Evolutionary conservation across 2,329 filamentous ascomycete genomes (phyloP).

Genomic region (Juglanconis sp.): DNA sequence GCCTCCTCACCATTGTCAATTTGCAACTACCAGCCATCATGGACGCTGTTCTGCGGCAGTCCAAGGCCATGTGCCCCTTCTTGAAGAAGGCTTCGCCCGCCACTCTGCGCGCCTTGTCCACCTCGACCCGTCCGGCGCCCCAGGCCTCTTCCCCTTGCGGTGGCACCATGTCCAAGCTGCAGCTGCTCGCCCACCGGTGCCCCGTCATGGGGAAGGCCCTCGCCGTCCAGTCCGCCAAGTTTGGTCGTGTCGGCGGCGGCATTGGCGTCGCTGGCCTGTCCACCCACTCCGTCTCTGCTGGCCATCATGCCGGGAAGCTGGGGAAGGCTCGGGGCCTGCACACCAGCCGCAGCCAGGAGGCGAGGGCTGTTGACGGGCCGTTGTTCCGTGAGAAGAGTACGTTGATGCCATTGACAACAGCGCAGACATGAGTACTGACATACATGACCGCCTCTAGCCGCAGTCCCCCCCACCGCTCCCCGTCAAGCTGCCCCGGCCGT

Average conservation of each 20-base stretch:
- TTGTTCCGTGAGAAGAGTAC: constrained; percentile 52
- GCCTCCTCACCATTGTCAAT: neutral
- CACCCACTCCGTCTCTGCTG: constrained; percentile 24
- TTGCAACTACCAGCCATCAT: constrained; percentile 47
- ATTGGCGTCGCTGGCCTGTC: constrained; percentile 48
- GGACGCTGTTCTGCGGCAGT: constrained; percentile 94
- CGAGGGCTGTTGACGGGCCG: constrained; percentile 67
- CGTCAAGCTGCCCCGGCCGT: constrained; percentile 27
- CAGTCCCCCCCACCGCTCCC: constrained; percentile 31
- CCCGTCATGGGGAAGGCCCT: constrained; percentile 98
- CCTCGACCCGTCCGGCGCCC: constrained; percentile 59
- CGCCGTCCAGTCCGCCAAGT: constrained; percentile 71
- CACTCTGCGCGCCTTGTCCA: constrained; percentile 84
- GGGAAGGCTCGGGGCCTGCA: constrained; percentile 71
- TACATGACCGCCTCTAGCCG: constrained; percentile 25
- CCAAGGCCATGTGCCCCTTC: constrained; percentile 95
- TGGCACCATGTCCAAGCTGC: constrained; percentile 94
- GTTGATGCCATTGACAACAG: constrained; percentile 18
- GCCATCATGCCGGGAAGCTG: constrained; percentile 44
- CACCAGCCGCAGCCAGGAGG: constrained; percentile 73
- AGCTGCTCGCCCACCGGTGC: constrained; percentile 90
- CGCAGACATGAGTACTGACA: constrained; percentile 12
- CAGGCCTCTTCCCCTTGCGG: constrained; percentile 70
- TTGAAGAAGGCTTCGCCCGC: constrained; percentile 90
- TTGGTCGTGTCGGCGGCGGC: constrained; percentile 39